Base-by-base conservation (phyloP, 2,329 filamentous ascomycete genomes). In the Rhynchosporium agropyri region DNA sequence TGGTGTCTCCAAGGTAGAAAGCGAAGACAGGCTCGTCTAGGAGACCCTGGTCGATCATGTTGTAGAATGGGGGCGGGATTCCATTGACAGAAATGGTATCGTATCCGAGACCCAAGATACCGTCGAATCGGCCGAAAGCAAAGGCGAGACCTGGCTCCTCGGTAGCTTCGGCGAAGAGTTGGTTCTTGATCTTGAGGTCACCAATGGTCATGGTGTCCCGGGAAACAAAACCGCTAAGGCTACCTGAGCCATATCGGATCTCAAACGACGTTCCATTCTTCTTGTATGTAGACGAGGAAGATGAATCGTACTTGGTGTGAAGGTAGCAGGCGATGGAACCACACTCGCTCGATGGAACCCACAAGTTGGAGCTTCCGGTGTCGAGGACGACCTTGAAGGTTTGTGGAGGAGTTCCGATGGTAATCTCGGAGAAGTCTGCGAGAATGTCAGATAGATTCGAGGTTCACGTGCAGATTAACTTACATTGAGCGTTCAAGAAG, bases 401-500 rank as follows among this genome's bases (percentile, higher is more conserved):
- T 82, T 99, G 95, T 40, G 95, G 89, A 69, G 95, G 95, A 55
- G 89, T 94, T 69, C 95, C 95, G 77, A 99, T 86, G 71, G 87
- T 85, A 77, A 99, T 97, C 79, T 97, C 92, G 71, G 94, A 96
- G 86, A 97, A 99, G 84, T 99, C 93, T 96, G 65, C 0, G 7
- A 12, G 8, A 6, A n/a, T 43, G 36, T 69, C 68, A 70, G 68
- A 62, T 13, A 43, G 29, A 15, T 42, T 42, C 40, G 26, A 58
- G 49, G 29, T 48, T 33, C 13, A 20, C n/a, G 10, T 9, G 3
- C 26, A 28, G 43, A 42, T 26, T 40, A 43, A 80, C 90, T 75
- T 89, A 97, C 93, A 99, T 80, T 99, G 95, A 64, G 95, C 95
- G 76, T 99, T 99, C 82, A 98, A 82, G 82, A 97, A 99, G 87